Evolutionary conservation across 441 rosid genomes (phyloP).

Genomic region (Breynia disticha): DNA sequence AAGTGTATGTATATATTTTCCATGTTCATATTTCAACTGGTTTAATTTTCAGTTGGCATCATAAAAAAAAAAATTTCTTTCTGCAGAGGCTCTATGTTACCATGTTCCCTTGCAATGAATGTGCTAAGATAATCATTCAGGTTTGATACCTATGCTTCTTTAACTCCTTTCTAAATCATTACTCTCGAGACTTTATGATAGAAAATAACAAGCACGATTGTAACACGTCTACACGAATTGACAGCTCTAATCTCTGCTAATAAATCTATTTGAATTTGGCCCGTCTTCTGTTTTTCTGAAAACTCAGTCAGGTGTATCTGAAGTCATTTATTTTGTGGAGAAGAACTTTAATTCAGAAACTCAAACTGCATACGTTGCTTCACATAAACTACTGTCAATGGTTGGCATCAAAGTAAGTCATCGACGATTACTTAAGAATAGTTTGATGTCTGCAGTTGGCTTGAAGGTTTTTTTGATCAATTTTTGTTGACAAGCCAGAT

Average conservation of each 20-base stretch:
- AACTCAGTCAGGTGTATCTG: conserved; percentile 72
- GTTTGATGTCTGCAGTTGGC: not conserved
- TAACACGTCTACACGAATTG: too few species aligned
- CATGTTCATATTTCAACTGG: not conserved
- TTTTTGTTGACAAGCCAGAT: too few species aligned
- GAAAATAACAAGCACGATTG: too few species aligned
- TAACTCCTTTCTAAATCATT: not conserved
- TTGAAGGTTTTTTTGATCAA: too few species aligned
- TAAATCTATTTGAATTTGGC: conserved; percentile 5
- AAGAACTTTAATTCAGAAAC: conserved; percentile 49
- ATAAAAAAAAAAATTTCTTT: conserved; percentile 11
- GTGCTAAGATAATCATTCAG: conserved; percentile 94
- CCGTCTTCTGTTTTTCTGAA: conserved; percentile 11
- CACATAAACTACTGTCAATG: conserved; percentile 75
- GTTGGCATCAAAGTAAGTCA: conserved; percentile 71
- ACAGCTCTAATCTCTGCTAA: too few species aligned
- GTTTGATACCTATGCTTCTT: conserved; percentile 25
- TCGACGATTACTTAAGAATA: not conserved
- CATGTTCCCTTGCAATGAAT: conserved; percentile 97
- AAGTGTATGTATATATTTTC: not conserved
- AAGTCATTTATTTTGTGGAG: conserved; percentile 79
- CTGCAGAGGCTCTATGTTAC: conserved; percentile 91
- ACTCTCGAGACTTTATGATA: not conserved
- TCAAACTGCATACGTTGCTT: conserved; percentile 52
- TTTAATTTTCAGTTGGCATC: conserved; percentile 3